Conservation (phyloP, 768 basidiomycete species). For the Mycena maculata region DNA sequence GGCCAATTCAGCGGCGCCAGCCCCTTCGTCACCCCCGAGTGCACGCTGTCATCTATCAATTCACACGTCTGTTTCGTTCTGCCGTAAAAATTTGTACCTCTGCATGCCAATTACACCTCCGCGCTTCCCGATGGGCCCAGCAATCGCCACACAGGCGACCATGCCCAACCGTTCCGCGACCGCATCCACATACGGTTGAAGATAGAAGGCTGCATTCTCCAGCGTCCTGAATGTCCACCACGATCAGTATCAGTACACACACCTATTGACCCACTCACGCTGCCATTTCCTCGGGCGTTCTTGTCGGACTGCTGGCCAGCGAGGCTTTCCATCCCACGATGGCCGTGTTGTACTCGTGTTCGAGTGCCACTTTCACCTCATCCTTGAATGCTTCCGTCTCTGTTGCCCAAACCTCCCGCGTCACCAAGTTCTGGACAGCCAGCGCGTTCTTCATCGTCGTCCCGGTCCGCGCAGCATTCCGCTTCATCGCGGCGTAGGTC, state of each 20-base stretch:
- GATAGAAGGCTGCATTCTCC: not conserved
- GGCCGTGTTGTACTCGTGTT: not conserved
- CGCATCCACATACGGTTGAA: not conserved
- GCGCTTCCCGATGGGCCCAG: not conserved
- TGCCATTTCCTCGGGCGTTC: not conserved
- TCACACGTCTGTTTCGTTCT: not conserved
- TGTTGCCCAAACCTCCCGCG: not conserved
- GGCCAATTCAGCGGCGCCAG: not conserved
- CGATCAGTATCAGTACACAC: not conserved
- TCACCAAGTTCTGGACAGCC: not conserved
- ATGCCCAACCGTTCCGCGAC: not conserved
- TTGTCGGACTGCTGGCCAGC: not conserved
- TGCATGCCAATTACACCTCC: not conserved
- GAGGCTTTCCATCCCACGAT: not conserved
- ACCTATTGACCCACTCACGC: constrained; percentile 5
- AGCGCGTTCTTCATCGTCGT: not conserved
- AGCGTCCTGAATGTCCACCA: not conserved
- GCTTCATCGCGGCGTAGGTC: not conserved
- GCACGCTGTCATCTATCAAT: not conserved
- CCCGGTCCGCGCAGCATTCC: too few relatives aligned
- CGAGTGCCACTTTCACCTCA: not conserved
- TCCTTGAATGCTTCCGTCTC: not conserved
- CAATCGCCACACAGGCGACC: not conserved
- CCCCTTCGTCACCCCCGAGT: not conserved
- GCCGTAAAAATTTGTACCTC: not conserved